Evolutionary conservation across 495 filamentous ascomycete species (phyloP), one percentile per base, ranked within the genome.

Genomic region (Lentithecium fluviatile): DNA sequence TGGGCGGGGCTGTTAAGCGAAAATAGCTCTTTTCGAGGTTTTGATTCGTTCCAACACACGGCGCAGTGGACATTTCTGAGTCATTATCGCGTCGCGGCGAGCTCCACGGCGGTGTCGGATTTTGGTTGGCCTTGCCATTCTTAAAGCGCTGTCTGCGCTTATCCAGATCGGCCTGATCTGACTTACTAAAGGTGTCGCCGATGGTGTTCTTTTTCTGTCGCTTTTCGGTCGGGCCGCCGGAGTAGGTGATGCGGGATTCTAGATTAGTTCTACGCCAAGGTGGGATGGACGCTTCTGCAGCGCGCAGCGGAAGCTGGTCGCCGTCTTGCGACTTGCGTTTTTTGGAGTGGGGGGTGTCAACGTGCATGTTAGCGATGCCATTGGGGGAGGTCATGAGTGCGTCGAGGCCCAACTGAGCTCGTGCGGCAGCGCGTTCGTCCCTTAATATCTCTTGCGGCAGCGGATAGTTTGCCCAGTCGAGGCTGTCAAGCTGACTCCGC

Each of bases 21-120:
- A 97, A 88, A 71, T 96, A 99, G 65, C 80, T 83, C 78, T 99
- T 99, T 76, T 97, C 91, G 50, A 97, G 76, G n/a, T 78, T 78
- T 76, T 89, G 79, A 76, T 86, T 93, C 34, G 86, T 85, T 59
- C 94, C 94, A 45, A 96, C 83, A 25, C 97, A 83, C 12, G 94
- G 92, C 50, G 92, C 94, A 58, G 82, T 78, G 49, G 78, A 73
- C 29, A 82, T 77, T 38, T 85, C 80, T 26, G 76, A 80, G 13
- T 87, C 83, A 40, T 85, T 85, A 56, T 82, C 72, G 42, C 67
- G 55, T 45, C 66, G 71, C 19, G 57, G 54, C 12, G 68, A 64
- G 8, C 34, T 26, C 24, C 50, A 52, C 8, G 62, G 56, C 46
- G 58, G n/a, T 17, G 56, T 26, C 23, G 60, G 12, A 12, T 48